Evolutionary conservation across 768 basidiomycete genomes (phyloP).

Genomic region (Stropharia rugosoannulata): DNA sequence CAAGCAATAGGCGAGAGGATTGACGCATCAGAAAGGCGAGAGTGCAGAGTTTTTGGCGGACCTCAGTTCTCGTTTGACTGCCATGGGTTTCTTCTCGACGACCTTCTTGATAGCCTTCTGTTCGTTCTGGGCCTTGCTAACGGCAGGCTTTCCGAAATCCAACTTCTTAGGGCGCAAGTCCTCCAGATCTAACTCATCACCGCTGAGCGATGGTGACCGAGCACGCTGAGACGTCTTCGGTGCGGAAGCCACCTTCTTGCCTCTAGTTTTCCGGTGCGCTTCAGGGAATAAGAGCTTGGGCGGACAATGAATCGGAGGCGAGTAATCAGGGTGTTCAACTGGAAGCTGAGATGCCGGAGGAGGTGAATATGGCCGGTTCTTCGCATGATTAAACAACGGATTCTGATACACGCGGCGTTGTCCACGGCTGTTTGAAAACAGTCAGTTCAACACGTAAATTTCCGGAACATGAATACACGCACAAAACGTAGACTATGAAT

Average conservation of each 20-base stretch:
- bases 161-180: constrained; percentile 23
- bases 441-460: constrained; percentile 23
- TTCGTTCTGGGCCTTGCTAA: background rate
- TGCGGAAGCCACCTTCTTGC: constrained; percentile 1
- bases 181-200: constrained; percentile 12
- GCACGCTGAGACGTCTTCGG: constrained; percentile 4
- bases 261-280: constrained; percentile 13
- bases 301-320: constrained; percentile 50
- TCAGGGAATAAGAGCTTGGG: constrained; percentile 58
- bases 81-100: constrained; percentile 1
- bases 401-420: constrained; percentile 62
- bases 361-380: constrained; percentile 39
- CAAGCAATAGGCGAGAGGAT: no score
- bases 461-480: constrained; percentile 26
- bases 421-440: constrained; percentile 52
- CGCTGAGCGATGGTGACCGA: constrained; percentile 20
- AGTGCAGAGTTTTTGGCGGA: background rate
- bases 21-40: no score
- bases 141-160: constrained; percentile 18
- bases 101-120: constrained; percentile 1
- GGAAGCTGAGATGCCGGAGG: constrained; percentile 55
- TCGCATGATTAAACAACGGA: constrained; percentile 51
- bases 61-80: constrained; percentile 6
- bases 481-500: constrained; percentile 75
- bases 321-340: constrained; percentile 63